A percentile compares a stretch with the other conserved stretches of the same genome.
Conservation (phyloP, 768 basidiomycete genomes). For the Hydnomerulius pinastri region DNA sequence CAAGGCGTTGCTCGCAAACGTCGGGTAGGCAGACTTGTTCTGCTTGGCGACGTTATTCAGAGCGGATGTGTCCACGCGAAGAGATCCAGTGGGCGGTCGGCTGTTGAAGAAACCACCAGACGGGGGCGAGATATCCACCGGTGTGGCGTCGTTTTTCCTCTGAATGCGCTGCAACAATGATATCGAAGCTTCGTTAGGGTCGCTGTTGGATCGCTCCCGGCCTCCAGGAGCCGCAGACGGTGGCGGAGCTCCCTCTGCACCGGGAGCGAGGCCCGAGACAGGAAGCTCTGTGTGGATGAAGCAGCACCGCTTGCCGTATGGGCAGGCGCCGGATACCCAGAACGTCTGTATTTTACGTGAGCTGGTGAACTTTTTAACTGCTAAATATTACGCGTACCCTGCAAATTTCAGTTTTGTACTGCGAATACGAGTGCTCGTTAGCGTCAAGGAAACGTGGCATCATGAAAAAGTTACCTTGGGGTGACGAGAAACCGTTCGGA, state of each 20-base stretch:
- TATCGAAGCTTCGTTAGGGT: constrained; percentile 69
- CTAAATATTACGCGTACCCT: constrained; percentile 51
- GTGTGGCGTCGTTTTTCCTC: constrained; percentile 60
- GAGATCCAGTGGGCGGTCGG: constrained; percentile 66
- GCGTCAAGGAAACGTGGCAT: not conserved
- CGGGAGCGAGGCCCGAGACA: constrained; percentile 56
- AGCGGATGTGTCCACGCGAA: constrained; percentile 74
- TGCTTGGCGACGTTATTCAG: constrained; percentile 62
- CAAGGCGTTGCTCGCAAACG: constrained; percentile 47
- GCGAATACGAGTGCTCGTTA: constrained; percentile 19
- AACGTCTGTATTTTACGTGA: constrained; percentile 60
- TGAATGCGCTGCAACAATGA: constrained; percentile 81
- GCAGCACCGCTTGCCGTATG: constrained; percentile 90
- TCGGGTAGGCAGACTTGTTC: constrained; percentile 86
- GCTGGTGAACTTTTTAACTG: not conserved
- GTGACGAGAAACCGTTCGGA: constrained; percentile 81
- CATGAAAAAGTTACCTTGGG: constrained; percentile 67
- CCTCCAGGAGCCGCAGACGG: constrained; percentile 53
- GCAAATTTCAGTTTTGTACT: constrained; percentile 96
- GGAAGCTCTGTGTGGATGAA: constrained; percentile 92
- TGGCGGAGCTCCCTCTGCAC: constrained; percentile 53
- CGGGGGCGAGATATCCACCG: constrained; percentile 51
- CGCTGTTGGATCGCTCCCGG: constrained; percentile 76
- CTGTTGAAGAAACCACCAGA: constrained; percentile 51
- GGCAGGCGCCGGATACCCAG: constrained; percentile 92